Evolutionary conservation across 306 rosid species (phyloP), one percentile per base, ranked within the genome.

Genomic region (Glycine tomentella): DNA sequence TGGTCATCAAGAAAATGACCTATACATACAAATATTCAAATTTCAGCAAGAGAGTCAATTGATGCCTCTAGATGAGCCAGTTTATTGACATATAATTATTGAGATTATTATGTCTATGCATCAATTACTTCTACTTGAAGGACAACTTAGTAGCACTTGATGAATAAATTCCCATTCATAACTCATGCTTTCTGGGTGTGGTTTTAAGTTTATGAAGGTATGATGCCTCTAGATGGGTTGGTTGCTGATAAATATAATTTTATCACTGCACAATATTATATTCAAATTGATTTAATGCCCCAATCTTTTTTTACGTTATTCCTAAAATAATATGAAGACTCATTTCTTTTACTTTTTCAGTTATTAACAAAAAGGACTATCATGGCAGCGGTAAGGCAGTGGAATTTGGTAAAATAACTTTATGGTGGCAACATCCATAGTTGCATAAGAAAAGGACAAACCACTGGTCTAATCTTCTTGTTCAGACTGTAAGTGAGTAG

Each of bases 391-490:
- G 67, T 16, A 53, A 65, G 49, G 17, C 40, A 79, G 31, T 25
- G 31, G 31, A 25, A 25, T 25, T 70, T 38, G 7, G 62, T 34
- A 59, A 68, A 12, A 11, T 46, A 15, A 55, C 13, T n/a, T 74
- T 8, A 58, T 36, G 66, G 79, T 65, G 63, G 76, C 38, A 78
- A 61, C 42, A 0, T 52, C 50, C 34, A 62, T 57, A 78, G 76
- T 45, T 17, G 38, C 11, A n/a, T 33, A 73, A 76, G 78, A 87
- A 80, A 88, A 73, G 76, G 53, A 91, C 97, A 51, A 42, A 95
- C 98, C 93, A 92, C 97, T 5, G 92, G 97, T 15, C 94, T 87
- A 78, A 95, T 92, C 90, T 95, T 95, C 92, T 92, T 95, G 88
- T 86, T 8, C 72, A 92, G 89, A 86, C 95, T 92, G 90, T 90